Percentiles rank a stretch among this genome's conserved stretches.
Conservation (phyloP, 2,329 filamentous ascomycete genomes). For the Fulvia fulva region DNA sequence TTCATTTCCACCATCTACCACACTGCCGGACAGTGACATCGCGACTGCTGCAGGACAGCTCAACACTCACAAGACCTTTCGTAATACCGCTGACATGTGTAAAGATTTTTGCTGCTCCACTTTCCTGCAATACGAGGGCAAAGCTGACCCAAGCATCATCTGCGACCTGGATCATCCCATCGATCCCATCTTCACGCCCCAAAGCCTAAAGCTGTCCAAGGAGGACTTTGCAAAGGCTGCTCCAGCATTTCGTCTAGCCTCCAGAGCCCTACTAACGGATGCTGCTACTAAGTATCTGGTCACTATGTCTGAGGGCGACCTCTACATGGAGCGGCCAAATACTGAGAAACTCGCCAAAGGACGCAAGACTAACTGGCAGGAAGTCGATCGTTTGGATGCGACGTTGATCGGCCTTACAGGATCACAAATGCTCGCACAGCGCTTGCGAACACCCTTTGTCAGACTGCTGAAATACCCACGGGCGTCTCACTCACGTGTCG, state of each 20-base stretch:
- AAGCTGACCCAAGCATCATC: not conserved
- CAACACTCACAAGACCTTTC: not conserved
- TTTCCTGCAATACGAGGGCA: not conserved
- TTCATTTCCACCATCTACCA: not conserved
- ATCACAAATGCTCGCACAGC: not conserved
- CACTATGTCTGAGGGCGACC: not conserved
- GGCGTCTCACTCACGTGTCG: not conserved
- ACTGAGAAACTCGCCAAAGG: not conserved
- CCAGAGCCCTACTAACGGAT: not conserved
- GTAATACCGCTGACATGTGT: not conserved
- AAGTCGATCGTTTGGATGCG: not conserved
- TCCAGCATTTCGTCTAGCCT: not conserved
- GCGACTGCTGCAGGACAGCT: not conserved
- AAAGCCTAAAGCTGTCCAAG: not conserved
- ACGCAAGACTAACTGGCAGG: not conserved
- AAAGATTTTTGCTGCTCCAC: not conserved
- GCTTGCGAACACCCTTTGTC: not conserved
- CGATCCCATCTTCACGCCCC: not conserved
- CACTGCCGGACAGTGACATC: not conserved
- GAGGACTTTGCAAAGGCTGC: not conserved
- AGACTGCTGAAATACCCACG: not conserved
- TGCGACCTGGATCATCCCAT: not conserved
- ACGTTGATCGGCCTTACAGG: not conserved
- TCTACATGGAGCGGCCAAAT: not conserved
- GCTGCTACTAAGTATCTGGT: not conserved